Base-by-base conservation (phyloP, 2,329 filamentous ascomycete species). In the Aspergillus puulaauensis region DNA sequence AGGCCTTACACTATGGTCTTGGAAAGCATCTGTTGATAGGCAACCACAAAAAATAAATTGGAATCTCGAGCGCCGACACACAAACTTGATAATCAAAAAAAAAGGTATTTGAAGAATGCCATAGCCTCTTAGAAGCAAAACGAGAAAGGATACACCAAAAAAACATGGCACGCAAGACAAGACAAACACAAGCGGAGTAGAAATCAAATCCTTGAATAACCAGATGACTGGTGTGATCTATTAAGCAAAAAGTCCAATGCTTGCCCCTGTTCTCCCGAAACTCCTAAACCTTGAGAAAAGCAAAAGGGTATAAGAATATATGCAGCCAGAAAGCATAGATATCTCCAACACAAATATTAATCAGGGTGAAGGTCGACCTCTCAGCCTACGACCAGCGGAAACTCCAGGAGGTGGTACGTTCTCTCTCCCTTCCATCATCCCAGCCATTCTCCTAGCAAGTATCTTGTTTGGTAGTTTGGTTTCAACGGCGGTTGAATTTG, bases 401-500 rank as follows among this genome's bases (percentile, higher is more conserved):
- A 64, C 60, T 41, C 62, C 65, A 44, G 68, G 64, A 1, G 68
- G 69, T 9, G 71, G 69, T 24, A 73, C 62, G 60, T 81, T 81
- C 62, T 81, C 79, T 44, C 77, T 73, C 3, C 78, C 79, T 54
- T 79, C 77, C 57, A 75, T 67, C 53, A 74, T 70, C n/a, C 74
- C 67, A 19, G 73, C 67, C 65, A 72, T 73, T 27, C 66, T 66
- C 57, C 76, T 77, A 35, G 74, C 73, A 4, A 70, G 64, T 60
- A 70, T 67, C 54, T 75, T 80, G 31, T 77, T 71, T 4, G 77
- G 77, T n/a, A 78, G 63, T 52, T 79, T 81, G 24, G 69, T 73
- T 12, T 74, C 75, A 7, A 64, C 58, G 0, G 63, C 60, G 11
- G 62, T 63, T 11, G 67, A 66, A 53, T 67, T 60, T 44, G 74